Evolutionary conservation across 345 rosid species (phyloP), one percentile per base, ranked within the genome.

Genomic region (sweet orange (Citrus sinensis)): DNA sequence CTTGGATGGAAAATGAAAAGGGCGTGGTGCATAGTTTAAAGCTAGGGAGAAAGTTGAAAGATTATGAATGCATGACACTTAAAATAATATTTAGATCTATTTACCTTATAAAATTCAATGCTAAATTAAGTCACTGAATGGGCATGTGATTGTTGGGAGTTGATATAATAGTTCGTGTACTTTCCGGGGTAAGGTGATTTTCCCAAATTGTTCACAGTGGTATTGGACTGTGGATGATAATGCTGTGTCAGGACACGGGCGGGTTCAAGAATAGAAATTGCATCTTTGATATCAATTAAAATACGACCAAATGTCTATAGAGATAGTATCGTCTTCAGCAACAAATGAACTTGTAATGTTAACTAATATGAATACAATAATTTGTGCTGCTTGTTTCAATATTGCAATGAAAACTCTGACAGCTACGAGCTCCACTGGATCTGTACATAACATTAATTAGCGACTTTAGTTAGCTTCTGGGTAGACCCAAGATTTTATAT

Each of bases 331-430:
- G 85, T 94, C 99, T 79, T 96, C 97, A 0, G 99, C 98, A 24
- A 92, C 98, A 76, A 96, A 96, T 7, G 98, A 94, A 73, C 98
- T 96, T n/a, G 98, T 94, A 62, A 94, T 88, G 61, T 92, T 94
- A 65, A 94, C 93, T 39, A 96, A 86, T 1, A 98, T 95, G 82
- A 92, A 94, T 34, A 90, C 90, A 17, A 97, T 90, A 22, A 96
- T 84, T 76, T 79, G 89, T 9, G 98, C 92, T 66, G 97, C 97
- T 89, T 94, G 99, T 75, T 96, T 94, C 85, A 96, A 92, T 84
- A 96, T 90, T 25, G 99, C 98, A 27, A 94, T 92, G 30, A 98
- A 81, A 20, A 92, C 98, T 75, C 99, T 98, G 9, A 96, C 99
- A 8, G 99, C 99, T 13, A 97, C 98, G 72, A 94, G 85, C 78